Evolutionary conservation across 2,329 filamentous ascomycete species (phyloP).

Genomic region (Ilyonectria robusta): DNA sequence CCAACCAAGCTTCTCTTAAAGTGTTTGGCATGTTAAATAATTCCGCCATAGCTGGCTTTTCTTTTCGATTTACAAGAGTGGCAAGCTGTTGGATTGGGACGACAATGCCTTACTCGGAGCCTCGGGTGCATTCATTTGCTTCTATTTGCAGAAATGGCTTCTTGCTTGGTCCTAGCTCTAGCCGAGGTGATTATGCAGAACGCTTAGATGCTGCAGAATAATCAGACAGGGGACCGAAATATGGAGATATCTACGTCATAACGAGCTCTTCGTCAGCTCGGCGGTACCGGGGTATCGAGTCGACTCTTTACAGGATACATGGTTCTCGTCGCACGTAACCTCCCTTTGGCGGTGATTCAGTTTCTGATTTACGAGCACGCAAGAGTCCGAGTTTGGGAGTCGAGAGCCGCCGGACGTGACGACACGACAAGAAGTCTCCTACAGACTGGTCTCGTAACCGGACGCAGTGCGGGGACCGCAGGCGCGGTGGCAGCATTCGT

Average conservation of each 20-base stretch:
- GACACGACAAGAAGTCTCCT: slow-evolving; percentile 57
- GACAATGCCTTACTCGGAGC: slow-evolving; percentile 71
- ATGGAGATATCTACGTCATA: slow-evolving; percentile 58
- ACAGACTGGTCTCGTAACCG: slow-evolving; percentile 81
- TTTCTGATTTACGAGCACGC: slow-evolving; percentile 89
- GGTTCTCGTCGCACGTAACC: slow-evolving; percentile 83
- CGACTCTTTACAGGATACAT: slow-evolving; percentile 81
- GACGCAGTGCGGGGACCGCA: slow-evolving; percentile 79
- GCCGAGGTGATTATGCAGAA: slow-evolving; percentile 96
- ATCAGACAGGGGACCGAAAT: slow-evolving; percentile 34
- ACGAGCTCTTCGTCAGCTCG: slow-evolving; percentile 65
- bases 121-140: slow-evolving; percentile 79
- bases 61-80: slow-evolving; percentile 89
- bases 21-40: neutral
- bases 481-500: slow-evolving; percentile 82
- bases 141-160: slow-evolving; percentile 85
- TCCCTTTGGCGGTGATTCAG: slow-evolving; percentile 90
- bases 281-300: slow-evolving; percentile 67
- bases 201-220: slow-evolving; percentile 80
- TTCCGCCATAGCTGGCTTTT: slow-evolving; percentile 78
- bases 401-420: slow-evolving; percentile 47
- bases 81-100: slow-evolving; percentile 74
- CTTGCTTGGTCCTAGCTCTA: slow-evolving; percentile 88
- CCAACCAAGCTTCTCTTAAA: neutral
- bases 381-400: slow-evolving; percentile 66